Base-by-base conservation (phyloP, 345 rosid genomes). In the Ceriops tagal region DNA sequence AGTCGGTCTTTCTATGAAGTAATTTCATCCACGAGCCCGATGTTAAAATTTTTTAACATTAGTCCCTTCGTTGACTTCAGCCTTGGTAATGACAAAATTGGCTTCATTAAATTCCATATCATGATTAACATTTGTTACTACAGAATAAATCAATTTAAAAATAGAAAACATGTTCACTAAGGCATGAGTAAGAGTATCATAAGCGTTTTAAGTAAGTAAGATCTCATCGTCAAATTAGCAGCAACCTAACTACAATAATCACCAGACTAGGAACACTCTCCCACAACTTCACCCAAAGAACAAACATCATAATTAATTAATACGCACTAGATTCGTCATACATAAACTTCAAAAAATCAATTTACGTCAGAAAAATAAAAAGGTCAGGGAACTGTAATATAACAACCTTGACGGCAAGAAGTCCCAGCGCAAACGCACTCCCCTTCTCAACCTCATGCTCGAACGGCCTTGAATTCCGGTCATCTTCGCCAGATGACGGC, bases 381-480 rank as follows among this genome's bases (percentile, higher is more conserved):
- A 31, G 34, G 51, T 5, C 30, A n/a, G 68, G 39, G n/a, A 71
- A 47, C 55, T 34, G n/a, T 27, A 52, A 52, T 1, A 64, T 52
- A 62, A 61, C 27, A 35, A 88, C 99, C 99, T 96, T 96, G 31
- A 96, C 89, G 6, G 99, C 98, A 30, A 96, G 98, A 69, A 92
- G 90, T 30, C 99, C 99, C 49, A 96, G 83, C 7, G 98, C 98
- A 65, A 90, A 92, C 19, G 99, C 99, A 72, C 99, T 87, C 77
- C 93, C 97, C 80, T 96, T 96, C 90, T 96, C 99, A 3, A 92
- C 97, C 76, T 96, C 99, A 19, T 96, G 99, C 79, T 96, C 97
- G 57, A 80, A 92, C 66, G 97, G 98, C 84, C 74, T 92, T 15
- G 72, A 58, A 73, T 65, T 69, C 43, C 68, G 53, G 26, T 81